Base-by-base conservation (phyloP, 768 basidiomycete genomes). In the Polyporus arcularius region DNA sequence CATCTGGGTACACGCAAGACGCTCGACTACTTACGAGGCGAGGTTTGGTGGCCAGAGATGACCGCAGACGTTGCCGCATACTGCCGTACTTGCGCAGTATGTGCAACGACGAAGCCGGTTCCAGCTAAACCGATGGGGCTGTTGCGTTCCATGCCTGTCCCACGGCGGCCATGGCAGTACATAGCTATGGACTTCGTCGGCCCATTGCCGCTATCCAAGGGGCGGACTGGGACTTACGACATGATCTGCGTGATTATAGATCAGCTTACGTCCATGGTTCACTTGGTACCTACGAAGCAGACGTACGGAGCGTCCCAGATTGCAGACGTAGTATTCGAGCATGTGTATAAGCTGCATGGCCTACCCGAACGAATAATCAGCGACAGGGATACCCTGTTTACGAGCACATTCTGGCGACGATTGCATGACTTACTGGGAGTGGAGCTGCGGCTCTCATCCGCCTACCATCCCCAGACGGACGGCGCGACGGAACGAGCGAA, bases 401-500 rank as follows among this genome's bases (percentile, higher is more conserved):
- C 77, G n/a, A n/a, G n/a, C n/a, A n/a, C n/a, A n/a, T n/a, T n/a
- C n/a, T n/a, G n/a, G n/a, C n/a, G n/a, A n/a, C n/a, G n/a, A n/a
- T n/a, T 81, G 0, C 67, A 77, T 55, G 39, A 60, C 42, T 65
- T 67, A 8, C 53, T 77, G 0, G 72, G 74, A 0, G 67, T 67
- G 0, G 65, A 74, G 16, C 63, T 78, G 3, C 53, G 65, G 0
- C 73, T 82, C 72, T 79, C 77, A 0, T 76, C 74, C 0, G 65
- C 80, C 69, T 81, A 73, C 57, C 80, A 82, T 57, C 80, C 80
- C 0, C 67, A 82, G 55, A 76, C 78, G 0, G 78, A 80, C 59
- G 77, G 79, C 0, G 61, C 73, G 0, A 78, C 75, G 0, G 77
- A 81, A 58, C 62, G 74, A 1, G 70, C 71, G 0, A 76, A 76